A percentile compares a stretch with the other conserved stretches of the same genome.
phyloP scores from a whole-genome alignment of 306 rosid species.

The Gillenia trifoliata region DNA sequence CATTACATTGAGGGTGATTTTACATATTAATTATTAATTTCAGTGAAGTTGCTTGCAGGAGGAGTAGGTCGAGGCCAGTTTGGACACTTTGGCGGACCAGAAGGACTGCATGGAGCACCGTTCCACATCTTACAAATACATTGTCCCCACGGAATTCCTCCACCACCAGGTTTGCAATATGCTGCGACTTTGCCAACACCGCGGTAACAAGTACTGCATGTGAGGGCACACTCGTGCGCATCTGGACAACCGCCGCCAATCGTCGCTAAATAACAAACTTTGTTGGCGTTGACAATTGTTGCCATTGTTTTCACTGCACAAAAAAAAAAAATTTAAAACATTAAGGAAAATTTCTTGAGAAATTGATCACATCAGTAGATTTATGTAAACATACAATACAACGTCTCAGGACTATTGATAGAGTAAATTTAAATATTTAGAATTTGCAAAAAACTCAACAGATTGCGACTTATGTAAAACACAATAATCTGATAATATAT shows the following conservation, averaged over 20 bases:
- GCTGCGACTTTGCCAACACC: background rate
- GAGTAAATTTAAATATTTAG: no score
- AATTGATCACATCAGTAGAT: no score
- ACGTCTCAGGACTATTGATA: no score
- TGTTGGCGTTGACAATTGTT: background rate
- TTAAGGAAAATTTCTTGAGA: no score
- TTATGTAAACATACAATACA: no score
- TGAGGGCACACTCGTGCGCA: background rate
- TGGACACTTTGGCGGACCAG: conserved; percentile 13
- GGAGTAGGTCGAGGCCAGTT: background rate
- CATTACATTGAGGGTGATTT: no score
- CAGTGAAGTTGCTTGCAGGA: background rate
- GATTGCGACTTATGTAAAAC: no score
- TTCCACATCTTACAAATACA: background rate
- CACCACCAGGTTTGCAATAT: background rate
- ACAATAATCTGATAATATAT: no score
- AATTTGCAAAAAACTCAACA: no score
- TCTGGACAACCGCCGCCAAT: conserved; percentile 18
- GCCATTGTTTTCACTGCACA: background rate
- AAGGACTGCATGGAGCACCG: conserved; percentile 13
- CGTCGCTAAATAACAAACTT: background rate
- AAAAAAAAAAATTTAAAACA: no score
- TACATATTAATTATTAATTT: background rate
- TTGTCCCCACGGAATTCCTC: background rate
- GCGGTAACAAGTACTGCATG: conserved; percentile 18